These are phyloP conservation scores for Hygrophoropsis aurantiaca DNA, from an alignment of 768 basidiomycete genomes.

Conservation along the genomic window DNA sequence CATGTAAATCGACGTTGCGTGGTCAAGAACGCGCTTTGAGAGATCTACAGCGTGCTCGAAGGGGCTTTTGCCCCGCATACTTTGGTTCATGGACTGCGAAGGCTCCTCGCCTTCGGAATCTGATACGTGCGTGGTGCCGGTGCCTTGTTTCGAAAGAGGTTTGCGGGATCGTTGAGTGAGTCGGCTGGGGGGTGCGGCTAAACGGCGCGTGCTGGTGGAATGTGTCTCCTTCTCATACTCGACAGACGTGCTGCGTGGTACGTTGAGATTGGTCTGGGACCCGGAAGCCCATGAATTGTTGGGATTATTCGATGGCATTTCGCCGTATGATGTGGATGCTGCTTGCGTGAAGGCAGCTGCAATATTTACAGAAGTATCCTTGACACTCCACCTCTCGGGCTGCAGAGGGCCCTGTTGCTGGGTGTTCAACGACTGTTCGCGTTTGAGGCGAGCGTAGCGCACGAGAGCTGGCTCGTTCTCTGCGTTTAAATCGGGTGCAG, in stretches of 20 bases:
- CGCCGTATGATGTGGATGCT: conserved; percentile 37
- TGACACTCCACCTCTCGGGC: conserved; percentile 71
- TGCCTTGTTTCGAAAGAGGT: conserved; percentile 54
- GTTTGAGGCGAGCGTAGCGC: conserved; percentile 48
- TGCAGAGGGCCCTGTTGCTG: conserved; percentile 30
- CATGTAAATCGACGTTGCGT: conserved; percentile 62
- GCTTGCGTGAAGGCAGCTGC: conserved; percentile 81
- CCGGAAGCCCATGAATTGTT: conserved; percentile 70
- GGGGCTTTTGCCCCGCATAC: conserved; percentile 66
- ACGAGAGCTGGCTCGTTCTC: conserved; percentile 46
- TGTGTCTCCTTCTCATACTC: conserved; percentile 74
- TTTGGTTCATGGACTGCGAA: conserved; percentile 27
- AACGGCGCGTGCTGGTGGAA: conserved; percentile 52
- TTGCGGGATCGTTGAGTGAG: conserved; percentile 37
- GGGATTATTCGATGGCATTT: conserved; percentile 49
- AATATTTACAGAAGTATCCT: conserved; percentile 86
- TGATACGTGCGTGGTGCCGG: conserved; percentile 54
- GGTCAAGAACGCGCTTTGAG: conserved; percentile 50
- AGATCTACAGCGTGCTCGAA: conserved; percentile 59
- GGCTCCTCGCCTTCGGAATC: conserved; percentile 67
- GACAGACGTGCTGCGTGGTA: conserved; percentile 76
- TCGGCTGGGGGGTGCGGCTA: conserved; percentile 62
- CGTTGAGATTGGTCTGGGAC: conserved; percentile 41
- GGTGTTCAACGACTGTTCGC: conserved; percentile 33
- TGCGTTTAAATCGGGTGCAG: conserved; percentile 36